Percentiles rank a stretch among this genome's conserved stretches.
Evolutionary conservation across 768 basidiomycete genomes (phyloP).

Genomic region (Goffeauzyma gilvescens): DNA sequence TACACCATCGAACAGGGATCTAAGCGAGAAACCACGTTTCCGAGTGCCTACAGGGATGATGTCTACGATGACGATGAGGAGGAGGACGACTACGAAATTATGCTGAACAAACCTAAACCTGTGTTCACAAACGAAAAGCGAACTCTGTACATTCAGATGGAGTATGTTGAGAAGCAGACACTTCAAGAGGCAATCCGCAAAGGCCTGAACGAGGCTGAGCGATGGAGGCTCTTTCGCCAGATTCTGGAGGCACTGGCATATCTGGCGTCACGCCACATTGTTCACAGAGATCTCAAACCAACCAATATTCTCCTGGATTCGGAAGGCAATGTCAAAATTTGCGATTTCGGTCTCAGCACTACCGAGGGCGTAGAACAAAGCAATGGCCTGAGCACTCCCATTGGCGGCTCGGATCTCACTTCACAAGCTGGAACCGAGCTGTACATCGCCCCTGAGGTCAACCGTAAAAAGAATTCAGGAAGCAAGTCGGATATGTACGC

Average conservation of each 20-base stretch:
- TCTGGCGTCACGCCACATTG: constrained; percentile 73
- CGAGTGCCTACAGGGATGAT: constrained; percentile 40
- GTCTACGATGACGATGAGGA: constrained; percentile 31
- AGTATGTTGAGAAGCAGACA: constrained; percentile 45
- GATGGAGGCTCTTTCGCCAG: constrained; percentile 77
- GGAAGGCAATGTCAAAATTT: constrained; percentile 40
- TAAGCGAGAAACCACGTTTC: constrained; percentile 42
- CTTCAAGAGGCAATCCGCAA: constrained; percentile 47
- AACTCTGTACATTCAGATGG: constrained; percentile 90
- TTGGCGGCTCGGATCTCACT: constrained; percentile 17
- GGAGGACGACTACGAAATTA: neutral
- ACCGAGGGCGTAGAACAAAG: no score
- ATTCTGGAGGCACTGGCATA: constrained; percentile 75
- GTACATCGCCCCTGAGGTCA: constrained; percentile 82
- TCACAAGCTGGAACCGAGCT: constrained; percentile 53
- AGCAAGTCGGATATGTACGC: constrained; percentile 69
- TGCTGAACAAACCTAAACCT: neutral
- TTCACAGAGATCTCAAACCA: constrained; percentile 62
- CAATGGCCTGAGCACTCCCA: constrained; percentile 4
- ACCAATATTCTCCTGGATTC: constrained; percentile 70
- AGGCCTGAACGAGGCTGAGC: constrained; percentile 62
- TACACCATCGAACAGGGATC: constrained; percentile 28
- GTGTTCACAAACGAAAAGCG: constrained; percentile 23
- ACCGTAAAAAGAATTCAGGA: constrained; percentile 22
- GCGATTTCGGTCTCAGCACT: constrained; percentile 64